phyloP scores from a whole-genome alignment of 257 asterid species.

The Nicotiana undulata region DNA sequence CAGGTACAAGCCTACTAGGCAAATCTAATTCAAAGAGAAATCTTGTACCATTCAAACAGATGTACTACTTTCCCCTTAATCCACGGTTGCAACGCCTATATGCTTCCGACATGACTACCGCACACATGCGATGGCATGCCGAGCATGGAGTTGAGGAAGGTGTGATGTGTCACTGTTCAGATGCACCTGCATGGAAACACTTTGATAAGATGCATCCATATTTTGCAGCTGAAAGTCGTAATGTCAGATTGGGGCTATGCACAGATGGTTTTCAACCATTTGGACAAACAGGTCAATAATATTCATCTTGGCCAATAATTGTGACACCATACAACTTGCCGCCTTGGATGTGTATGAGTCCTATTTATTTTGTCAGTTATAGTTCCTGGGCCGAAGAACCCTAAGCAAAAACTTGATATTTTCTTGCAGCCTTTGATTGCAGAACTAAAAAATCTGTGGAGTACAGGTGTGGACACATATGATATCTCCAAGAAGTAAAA shows the following conservation, averaged over 20 bases:
- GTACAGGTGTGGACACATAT: neutral
- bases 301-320: neutral
- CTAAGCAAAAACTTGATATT: neutral
- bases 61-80: neutral
- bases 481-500: neutral
- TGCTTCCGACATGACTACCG: neutral
- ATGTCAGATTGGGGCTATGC: neutral
- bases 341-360: neutral
- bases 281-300: neutral
- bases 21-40: neutral
- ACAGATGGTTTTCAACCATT: neutral
- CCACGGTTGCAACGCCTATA: neutral
- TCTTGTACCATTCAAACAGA: neutral
- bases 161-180: neutral
- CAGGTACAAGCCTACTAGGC: neutral
- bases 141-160: neutral
- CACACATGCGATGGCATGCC: neutral
- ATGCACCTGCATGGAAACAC: neutral
- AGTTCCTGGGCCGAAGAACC: neutral
- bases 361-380: neutral
- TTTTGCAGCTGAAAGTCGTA: neutral
- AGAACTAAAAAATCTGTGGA: neutral
- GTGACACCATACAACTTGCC: neutral
- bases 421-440: neutral
- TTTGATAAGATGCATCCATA: neutral